Base-by-base conservation (phyloP, 2,329 filamentous ascomycete genomes). In the Fusarium vanettenii region DNA sequence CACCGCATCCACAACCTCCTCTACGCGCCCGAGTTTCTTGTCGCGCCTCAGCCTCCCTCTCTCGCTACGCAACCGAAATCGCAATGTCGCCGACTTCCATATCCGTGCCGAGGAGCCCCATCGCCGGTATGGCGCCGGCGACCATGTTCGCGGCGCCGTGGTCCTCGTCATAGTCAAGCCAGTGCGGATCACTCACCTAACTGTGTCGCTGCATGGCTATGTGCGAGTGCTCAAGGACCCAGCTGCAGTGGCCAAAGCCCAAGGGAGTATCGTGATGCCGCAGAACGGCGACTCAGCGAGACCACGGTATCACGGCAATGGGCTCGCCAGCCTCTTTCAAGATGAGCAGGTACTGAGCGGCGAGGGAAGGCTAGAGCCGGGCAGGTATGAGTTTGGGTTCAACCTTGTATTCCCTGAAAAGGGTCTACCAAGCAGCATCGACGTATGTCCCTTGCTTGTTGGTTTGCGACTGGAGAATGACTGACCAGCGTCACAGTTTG, bases 341-440 rank as follows among this genome's bases (percentile, higher is more conserved):
- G 94, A 97, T 79, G 94, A 97, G 84, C 89, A 92, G 80, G 92
- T 94, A 16, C 84, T 97, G 39, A 95, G 93, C 79, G 94, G 93
- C 25, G 93, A 95, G 78, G 94, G 94, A 16, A 89, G 92, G 77
- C 85, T 97, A 39, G 91, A 93, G 61, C 89, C 93, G 56, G 93
- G 93, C 43, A 89, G 90, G 76, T 96, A 95, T 80, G 92, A 95
- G 81, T 97, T 97, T 82, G 91, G 93, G 70, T 95, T 94, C 76
- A 91, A 94, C 78, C 84, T 94, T 72, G 86, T 92, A 66, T 94
- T 95, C 75, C 92, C 93, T 3, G 86, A 89, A 60, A 89, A 91
- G 76, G 89, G 89, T 6, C 84, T 97, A 68, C 94, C 94, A n/a
- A 98, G 94, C 83, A 98, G 96, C 82, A 96, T 99, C 80, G 95